Conservation (phyloP, 305 asterid genomes). For the Rubia balearica region DNA sequence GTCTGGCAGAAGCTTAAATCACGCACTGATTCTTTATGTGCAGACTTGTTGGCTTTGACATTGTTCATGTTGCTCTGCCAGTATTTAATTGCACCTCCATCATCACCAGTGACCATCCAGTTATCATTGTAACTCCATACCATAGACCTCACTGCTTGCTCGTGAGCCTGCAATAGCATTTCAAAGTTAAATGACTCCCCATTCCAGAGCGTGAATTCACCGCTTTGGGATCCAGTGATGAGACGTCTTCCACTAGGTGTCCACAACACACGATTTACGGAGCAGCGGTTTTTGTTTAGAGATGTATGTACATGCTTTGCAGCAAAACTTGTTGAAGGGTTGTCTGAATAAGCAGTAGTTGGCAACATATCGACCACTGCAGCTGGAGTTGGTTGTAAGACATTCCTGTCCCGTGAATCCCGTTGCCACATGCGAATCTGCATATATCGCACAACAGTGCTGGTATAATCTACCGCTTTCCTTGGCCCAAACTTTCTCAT, state of each 20-base stretch:
- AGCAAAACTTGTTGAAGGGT: conserved; percentile 93
- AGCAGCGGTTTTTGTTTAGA: conserved; percentile 86
- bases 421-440: conserved; percentile 97
- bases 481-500: conserved; percentile 92
- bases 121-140: conserved; percentile 96
- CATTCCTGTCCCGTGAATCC: conserved; percentile 83
- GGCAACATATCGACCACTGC: conserved; percentile 98
- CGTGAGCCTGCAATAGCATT: conserved; percentile 99
- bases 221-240: conserved; percentile 96
- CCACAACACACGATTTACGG: conserved; percentile 94
- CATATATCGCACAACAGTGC: conserved; percentile 88
- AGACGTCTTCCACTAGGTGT: conserved; percentile 99
- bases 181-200: conserved; percentile 96
- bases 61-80: conserved; percentile 96
- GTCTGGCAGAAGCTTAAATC: conserved; percentile 97
- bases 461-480: conserved; percentile 92
- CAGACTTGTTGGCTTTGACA: conserved; percentile 85
- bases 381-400: conserved; percentile 85
- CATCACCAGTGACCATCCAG: conserved; percentile 99
- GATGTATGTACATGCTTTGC: conserved; percentile 96
- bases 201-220: conserved; percentile 98
- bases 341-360: conserved; percentile 63
- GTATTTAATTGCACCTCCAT: conserved; percentile 97
- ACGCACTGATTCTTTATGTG: conserved; percentile 98
- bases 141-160: conserved; percentile 97